Conservation (phyloP, 306 rosid genomes). For the Casuarina equisetifolia region DNA sequence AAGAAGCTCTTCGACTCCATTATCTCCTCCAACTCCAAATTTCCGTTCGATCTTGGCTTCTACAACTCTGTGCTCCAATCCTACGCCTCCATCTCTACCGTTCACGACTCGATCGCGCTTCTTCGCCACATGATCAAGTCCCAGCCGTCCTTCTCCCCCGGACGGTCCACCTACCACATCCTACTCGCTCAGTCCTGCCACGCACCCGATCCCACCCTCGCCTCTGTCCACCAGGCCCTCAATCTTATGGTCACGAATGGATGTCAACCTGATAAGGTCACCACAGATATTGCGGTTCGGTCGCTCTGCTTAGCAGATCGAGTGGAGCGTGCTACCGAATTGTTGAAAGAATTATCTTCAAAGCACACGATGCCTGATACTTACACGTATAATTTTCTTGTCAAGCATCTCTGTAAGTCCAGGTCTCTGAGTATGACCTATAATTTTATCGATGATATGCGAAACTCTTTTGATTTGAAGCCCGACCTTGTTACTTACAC, state of each 20-base stretch:
- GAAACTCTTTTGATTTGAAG: conserved; percentile 36
- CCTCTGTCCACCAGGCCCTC: conserved; percentile 57
- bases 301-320: conserved; percentile 55
- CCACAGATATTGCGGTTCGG: conserved; percentile 65
- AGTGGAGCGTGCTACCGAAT: conserved; percentile 54
- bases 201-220: conserved; percentile 44
- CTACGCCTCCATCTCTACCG: conserved; percentile 59
- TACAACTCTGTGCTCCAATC: conserved; percentile 69
- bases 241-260: conserved; percentile 67
- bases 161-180: conserved; percentile 63
- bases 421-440: conserved; percentile 46
- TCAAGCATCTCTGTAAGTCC: conserved; percentile 66
- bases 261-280: conserved; percentile 53
- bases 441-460: conserved; percentile 58
- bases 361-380: conserved; percentile 62
- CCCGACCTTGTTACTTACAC: conserved; percentile 87
- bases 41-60: conserved; percentile 42
- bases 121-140: conserved; percentile 69
- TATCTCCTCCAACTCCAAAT: conserved; percentile 24
- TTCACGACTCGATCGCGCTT: conserved; percentile 63
- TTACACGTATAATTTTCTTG: conserved; percentile 62
- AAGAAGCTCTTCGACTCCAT: conserved; percentile 54
- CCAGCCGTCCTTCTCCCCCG: conserved; percentile 63
- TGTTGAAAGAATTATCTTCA: conserved; percentile 50
- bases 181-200: conserved; percentile 61